A percentile compares a stretch with the other conserved stretches of the same genome.
These are phyloP conservation scores for Patellifolia procumbens DNA, from an alignment of 179 eudicot species.

Conservation along the genomic window DNA sequence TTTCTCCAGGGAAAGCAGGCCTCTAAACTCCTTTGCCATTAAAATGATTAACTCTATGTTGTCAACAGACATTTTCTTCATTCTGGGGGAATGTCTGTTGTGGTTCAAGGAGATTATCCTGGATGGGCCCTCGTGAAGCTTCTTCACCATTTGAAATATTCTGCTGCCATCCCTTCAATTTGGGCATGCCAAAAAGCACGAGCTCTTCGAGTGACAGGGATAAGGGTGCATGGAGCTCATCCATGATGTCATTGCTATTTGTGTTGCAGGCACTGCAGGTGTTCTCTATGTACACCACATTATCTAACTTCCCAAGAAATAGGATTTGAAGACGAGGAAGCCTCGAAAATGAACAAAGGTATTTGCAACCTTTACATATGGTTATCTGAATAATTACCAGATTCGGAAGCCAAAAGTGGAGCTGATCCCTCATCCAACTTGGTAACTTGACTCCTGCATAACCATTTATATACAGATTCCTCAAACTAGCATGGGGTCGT, in stretches of 20 bases:
- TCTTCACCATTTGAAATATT: neutral
- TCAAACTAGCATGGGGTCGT: constrained; percentile 2
- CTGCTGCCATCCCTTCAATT: constrained; percentile 12
- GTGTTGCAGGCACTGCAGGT: neutral
- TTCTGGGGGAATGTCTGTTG: constrained; percentile 7
- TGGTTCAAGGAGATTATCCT: neutral
- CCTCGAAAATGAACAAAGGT: constrained; percentile 6
- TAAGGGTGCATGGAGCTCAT: neutral
- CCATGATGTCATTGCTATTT: neutral
- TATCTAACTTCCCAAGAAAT: neutral
- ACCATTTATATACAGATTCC: neutral
- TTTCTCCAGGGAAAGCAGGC: neutral
- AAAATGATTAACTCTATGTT: neutral
- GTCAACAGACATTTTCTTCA: neutral
- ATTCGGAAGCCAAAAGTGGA: neutral
- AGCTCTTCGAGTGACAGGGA: constrained; percentile 4
- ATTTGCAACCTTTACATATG: neutral
- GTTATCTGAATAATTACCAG: neutral
- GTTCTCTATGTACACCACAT: constrained; percentile 13
- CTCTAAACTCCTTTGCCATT: constrained; percentile 17
- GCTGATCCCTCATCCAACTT: constrained; percentile 7
- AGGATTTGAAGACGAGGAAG: constrained; percentile 17
- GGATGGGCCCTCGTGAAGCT: neutral
- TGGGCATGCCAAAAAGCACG: neutral
- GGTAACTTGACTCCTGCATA: constrained; percentile 17